Evolutionary conservation across 768 basidiomycete genomes (phyloP).

Genomic region (Suillus occidentalis): DNA sequence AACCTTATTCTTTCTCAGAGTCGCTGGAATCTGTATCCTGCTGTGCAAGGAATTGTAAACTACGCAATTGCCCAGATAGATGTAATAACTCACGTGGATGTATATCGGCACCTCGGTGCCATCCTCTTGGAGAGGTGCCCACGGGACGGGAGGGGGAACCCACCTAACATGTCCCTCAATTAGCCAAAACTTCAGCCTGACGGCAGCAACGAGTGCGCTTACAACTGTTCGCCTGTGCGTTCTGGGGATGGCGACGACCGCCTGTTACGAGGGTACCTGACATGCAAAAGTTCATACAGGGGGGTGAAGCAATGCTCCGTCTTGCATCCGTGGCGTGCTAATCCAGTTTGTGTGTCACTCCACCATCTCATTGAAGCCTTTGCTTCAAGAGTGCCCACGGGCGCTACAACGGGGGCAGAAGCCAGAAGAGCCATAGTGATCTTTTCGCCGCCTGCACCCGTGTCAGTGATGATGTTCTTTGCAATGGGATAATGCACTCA

Average conservation of each 20-base stretch:
- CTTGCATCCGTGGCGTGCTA: not conserved
- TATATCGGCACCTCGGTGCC: not conserved
- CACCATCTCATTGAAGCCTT: not conserved
- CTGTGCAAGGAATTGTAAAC: not conserved
- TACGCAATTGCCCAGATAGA: not conserved
- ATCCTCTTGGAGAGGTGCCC: not conserved
- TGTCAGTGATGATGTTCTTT: not conserved
- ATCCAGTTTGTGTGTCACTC: slow-evolving; percentile 1
- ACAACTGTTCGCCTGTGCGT: slow-evolving; percentile 3
- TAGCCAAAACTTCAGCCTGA: not conserved
- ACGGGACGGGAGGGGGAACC: not conserved
- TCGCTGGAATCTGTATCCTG: not conserved
- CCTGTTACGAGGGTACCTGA: not conserved
- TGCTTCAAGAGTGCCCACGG: not conserved
- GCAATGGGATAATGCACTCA: not conserved
- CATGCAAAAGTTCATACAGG: slow-evolving; percentile 1
- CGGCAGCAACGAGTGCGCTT: not conserved
- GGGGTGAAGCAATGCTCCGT: slow-evolving; percentile 2
- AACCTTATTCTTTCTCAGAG: not conserved
- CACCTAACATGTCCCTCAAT: not conserved
- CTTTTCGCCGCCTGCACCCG: slow-evolving; percentile 1
- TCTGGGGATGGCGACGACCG: not conserved
- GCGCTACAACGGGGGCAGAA: not conserved
- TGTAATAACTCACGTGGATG: not conserved
- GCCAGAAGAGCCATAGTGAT: not conserved